phyloP scores from a whole-genome alignment of 1,139 yeast genomes.

The Pichia norvegensis region DNA sequence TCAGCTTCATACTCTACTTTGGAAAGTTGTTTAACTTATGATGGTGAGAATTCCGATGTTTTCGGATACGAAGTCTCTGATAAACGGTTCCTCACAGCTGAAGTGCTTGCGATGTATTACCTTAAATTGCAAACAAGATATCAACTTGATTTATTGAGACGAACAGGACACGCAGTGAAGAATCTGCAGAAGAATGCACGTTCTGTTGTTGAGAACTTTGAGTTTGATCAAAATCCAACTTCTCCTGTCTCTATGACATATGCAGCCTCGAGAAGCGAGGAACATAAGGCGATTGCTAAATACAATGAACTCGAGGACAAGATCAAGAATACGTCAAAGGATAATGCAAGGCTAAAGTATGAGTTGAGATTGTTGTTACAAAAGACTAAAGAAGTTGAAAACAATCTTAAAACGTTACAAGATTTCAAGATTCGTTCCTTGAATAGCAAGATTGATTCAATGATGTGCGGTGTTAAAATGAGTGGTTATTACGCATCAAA shows the following conservation, averaged over 20 bases:
- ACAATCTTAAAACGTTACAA: slow-evolving; percentile 35
- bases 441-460: slow-evolving; percentile 15
- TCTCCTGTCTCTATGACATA: slow-evolving; percentile 12
- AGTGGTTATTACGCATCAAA: neutral
- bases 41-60: slow-evolving; percentile 10
- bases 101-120: slow-evolving; percentile 25
- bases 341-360: slow-evolving; percentile 70
- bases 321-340: slow-evolving; percentile 55
- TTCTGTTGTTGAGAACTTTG: slow-evolving; percentile 1
- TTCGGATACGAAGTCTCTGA: slow-evolving; percentile 9
- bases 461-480: slow-evolving; percentile 5
- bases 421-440: slow-evolving; percentile 35
- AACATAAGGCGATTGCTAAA: slow-evolving; percentile 18
- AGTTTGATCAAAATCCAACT: slow-evolving; percentile 1
- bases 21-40: slow-evolving; percentile 15
- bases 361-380: slow-evolving; percentile 67
- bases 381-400: slow-evolving; percentile 76
- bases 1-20: slow-evolving; percentile 24
- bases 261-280: slow-evolving; percentile 15
- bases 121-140: slow-evolving; percentile 17
- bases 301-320: slow-evolving; percentile 31
- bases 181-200: slow-evolving; percentile 10
- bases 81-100: slow-evolving; percentile 17
- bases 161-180: slow-evolving; percentile 6
- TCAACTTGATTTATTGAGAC: slow-evolving; percentile 19